Evolutionary conservation across 345 rosid genomes (phyloP).

Genomic region (Combretum micranthum): DNA sequence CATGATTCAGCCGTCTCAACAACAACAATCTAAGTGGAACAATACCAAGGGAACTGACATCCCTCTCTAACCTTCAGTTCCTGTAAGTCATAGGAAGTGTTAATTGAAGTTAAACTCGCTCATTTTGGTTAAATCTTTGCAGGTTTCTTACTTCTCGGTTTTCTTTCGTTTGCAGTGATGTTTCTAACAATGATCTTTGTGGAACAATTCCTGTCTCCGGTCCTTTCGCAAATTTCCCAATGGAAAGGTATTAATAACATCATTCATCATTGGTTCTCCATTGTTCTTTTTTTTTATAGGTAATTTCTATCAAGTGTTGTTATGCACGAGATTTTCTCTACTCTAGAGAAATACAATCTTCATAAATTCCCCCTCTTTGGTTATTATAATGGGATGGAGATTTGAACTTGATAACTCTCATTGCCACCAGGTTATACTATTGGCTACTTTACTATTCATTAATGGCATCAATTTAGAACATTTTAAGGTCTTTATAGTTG

Average conservation of each 20-base stretch:
- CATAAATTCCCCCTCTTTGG: too few relatives aligned
- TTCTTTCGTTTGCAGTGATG: constrained; percentile 37
- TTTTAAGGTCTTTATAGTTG: too few relatives aligned
- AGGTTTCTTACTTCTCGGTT: not conserved
- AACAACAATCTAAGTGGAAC: constrained; percentile 57
- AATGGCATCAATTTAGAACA: too few relatives aligned
- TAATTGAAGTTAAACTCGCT: not conserved
- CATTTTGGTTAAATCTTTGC: not conserved
- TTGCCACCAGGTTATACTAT: too few relatives aligned
- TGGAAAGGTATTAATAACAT: constrained; percentile 39
- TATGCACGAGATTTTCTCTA: too few relatives aligned
- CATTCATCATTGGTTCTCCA: not conserved
- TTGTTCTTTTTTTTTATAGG: not conserved
- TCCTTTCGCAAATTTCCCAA: constrained; percentile 46
- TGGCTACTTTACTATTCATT: too few relatives aligned
- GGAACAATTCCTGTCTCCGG: constrained; percentile 76
- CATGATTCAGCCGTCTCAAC: constrained; percentile 43
- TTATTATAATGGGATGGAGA: too few relatives aligned
- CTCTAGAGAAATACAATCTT: too few relatives aligned
- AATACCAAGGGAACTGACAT: constrained; percentile 56
- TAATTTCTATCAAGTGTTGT: too few relatives aligned
- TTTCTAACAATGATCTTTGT: constrained; percentile 58
- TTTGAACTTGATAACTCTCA: too few relatives aligned
- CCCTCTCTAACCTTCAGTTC: constrained; percentile 47
- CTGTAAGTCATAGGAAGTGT: constrained; percentile 35